phyloP scores from a whole-genome alignment of 148 eudicot genomes.

The Rhododendron molle region DNA sequence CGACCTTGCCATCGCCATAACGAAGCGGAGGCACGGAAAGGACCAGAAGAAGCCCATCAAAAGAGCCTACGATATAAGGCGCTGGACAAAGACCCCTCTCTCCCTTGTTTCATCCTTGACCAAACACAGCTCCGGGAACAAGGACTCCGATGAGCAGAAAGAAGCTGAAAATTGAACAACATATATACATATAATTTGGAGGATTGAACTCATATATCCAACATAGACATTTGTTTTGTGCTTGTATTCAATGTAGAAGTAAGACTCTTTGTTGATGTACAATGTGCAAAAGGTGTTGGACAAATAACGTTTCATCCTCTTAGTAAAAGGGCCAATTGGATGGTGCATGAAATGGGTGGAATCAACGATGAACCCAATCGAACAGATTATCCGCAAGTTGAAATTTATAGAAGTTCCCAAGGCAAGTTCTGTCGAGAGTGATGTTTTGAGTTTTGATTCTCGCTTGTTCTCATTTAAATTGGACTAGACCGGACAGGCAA shows the following conservation, averaged over 20 bases:
- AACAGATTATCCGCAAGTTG: neutral
- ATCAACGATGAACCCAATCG: neutral
- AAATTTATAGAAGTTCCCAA: neutral
- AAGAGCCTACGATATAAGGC: constrained; percentile 50
- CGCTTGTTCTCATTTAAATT: neutral
- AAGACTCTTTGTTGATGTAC: neutral
- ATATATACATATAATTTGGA: neutral
- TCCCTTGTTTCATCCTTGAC: constrained; percentile 56
- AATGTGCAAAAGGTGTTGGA: neutral
- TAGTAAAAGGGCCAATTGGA: neutral
- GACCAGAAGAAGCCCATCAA: constrained; percentile 40
- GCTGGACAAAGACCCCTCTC: constrained; percentile 75
- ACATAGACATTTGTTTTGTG: neutral
- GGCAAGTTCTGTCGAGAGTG: neutral
- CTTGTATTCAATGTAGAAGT: neutral
- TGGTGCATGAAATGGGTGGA: neutral
- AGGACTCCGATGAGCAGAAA: constrained; percentile 22
- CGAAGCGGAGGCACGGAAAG: constrained; percentile 46
- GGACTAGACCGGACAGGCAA: too few species aligned
- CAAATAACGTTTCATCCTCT: neutral
- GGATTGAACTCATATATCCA: neutral
- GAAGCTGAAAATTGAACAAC: constrained; percentile 10
- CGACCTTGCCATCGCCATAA: constrained; percentile 93
- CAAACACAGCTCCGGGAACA: constrained; percentile 36
- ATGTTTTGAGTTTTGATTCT: neutral